These are phyloP conservation scores for Fusarium piperis DNA, from an alignment of 2,329 filamentous ascomycete genomes.

Conservation along the genomic window DNA sequence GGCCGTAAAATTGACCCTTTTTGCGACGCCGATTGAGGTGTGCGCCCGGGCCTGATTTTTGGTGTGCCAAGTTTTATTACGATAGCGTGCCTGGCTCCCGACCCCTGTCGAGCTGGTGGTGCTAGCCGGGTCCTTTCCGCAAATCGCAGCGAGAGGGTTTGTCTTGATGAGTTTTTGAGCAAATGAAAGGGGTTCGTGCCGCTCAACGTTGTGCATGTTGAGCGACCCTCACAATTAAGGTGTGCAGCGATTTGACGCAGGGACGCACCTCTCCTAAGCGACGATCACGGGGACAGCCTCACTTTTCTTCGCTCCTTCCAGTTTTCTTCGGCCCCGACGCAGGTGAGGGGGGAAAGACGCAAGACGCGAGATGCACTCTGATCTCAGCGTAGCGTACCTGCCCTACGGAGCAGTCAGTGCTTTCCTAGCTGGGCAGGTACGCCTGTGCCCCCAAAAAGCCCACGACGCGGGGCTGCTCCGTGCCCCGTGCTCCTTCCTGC, in stretches of 20 bases:
- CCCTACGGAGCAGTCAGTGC: conserved; percentile 16
- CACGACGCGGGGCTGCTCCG: conserved; percentile 1
- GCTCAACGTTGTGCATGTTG: conserved; percentile 16
- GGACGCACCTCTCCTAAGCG: conserved; percentile 2
- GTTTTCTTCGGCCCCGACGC: conserved; percentile 7
- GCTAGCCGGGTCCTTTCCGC: conserved; percentile 32
- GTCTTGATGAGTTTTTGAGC: conserved; percentile 16
- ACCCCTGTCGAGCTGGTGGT: conserved; percentile 18
- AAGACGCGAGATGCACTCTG: not conserved
- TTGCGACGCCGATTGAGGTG: no score
- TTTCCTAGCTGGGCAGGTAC: conserved; percentile 34
- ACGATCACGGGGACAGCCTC: not conserved
- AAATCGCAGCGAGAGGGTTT: conserved; percentile 29
- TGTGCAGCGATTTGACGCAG: conserved; percentile 13
- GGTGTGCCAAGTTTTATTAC: no score
- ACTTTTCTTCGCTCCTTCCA: conserved; percentile 10
- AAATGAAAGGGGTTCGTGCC: conserved; percentile 29
- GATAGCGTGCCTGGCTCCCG: conserved; percentile 15
- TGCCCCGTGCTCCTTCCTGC: conserved; percentile 27
- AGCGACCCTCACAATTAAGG: not conserved
- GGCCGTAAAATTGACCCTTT: no score
- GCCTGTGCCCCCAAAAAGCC: conserved; percentile 14
- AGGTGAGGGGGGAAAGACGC: not conserved
- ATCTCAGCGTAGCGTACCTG: conserved; percentile 6
- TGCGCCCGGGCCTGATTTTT: no score